Conservation (phyloP, 2,329 filamentous ascomycete species). For the Xylaria sp. region DNA sequence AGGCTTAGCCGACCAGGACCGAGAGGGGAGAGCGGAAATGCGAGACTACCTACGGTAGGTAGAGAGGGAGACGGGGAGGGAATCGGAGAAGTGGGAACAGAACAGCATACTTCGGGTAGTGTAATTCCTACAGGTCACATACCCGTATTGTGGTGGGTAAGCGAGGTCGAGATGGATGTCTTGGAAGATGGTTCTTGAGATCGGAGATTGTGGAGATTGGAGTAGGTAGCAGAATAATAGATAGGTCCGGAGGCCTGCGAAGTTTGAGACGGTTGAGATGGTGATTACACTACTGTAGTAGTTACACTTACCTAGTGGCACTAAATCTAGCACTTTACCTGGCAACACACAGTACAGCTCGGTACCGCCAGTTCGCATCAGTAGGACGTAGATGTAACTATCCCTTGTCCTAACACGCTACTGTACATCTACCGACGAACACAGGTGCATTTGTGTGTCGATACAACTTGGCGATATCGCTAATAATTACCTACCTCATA, state of each 20-base stretch:
- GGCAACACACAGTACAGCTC: neutral
- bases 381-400: neutral
- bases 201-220: constrained; percentile 23
- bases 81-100: too few relatives aligned
- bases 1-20: constrained; percentile 19
- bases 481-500: too few relatives aligned
- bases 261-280: neutral
- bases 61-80: too few relatives aligned
- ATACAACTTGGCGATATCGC: too few relatives aligned
- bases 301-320: too few relatives aligned
- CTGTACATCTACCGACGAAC: too few relatives aligned
- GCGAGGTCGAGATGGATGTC: constrained; percentile 6
- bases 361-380: neutral
- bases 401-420: too few relatives aligned
- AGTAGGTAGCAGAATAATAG: too few relatives aligned
- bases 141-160: neutral
- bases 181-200: neutral
- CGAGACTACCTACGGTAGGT: neutral
- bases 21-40: neutral
- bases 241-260: constrained; percentile 17
- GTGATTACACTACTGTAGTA: neutral
- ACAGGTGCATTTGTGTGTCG: too few relatives aligned
- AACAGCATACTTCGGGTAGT: too few relatives aligned
- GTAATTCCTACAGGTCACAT: too few relatives aligned
- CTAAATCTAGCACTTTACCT: neutral